Base-by-base conservation (phyloP, 192 early-diverging fungal species). In the Umbelopsis sp. region DNA sequence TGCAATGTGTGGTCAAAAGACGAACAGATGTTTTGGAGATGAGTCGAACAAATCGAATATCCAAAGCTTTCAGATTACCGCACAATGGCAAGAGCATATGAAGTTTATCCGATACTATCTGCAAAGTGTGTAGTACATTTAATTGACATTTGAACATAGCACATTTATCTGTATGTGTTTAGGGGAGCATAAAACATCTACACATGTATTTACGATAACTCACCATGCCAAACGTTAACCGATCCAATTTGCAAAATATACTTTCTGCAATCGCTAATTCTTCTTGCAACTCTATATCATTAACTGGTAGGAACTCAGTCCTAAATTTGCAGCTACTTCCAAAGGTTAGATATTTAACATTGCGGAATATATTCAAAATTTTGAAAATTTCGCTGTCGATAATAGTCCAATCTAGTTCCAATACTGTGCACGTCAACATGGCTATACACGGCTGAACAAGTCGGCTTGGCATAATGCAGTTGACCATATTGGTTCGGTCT, bases 41-140 rank as follows among this genome's bases (percentile, higher is more conserved):
- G 12, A 62, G 29, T 11, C 56, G 56, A 62, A 62, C 56, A n/a
- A 62, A 62, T 20, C 56, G 56, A 34, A 62, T 31, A 62, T 62
- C 56, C 4, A 62, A 4, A 34, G 26, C 29, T 31, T 62, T 62
- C 29, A 62, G 24, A 7, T 62, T 62, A 7, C 31, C 26, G 29
- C 26, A 62, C 17, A 62, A 20, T 62, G 56, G 56, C 20, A 62
- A 36, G 4, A 62, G 31, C 26, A 62, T 62, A 32, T 62, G 56
- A 11, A 62, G 29, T 16, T 29, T 62, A 32, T 62, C 56, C 17
- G 29, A 14, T 34, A 17, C 16, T 0, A 62, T 34, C 56, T 62
- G 38, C 38, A 41, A 41, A 6, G 38, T 41, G 38, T 6, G 12
- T 11, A 11, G 38, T 41, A 41, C 12, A 41, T 3, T 41, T 41